Base-by-base conservation (phyloP, 108 stramenopile genomes). In the Fistulifera solaris region DNA sequence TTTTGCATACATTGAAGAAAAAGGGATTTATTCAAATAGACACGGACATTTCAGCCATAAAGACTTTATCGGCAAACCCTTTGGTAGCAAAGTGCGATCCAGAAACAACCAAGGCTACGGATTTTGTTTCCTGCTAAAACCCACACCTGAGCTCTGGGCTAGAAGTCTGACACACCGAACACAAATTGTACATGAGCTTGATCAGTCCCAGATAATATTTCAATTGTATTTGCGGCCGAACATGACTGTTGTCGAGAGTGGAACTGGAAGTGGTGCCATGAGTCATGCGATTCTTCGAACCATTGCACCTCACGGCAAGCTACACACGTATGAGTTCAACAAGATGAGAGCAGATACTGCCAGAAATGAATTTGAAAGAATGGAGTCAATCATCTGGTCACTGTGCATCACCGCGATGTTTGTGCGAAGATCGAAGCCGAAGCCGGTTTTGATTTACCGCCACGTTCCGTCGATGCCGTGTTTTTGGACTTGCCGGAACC, bases 401-500 rank as follows among this genome's bases (percentile, higher is more conserved):
- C 66, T 11, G 80, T 85, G 14, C 66, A 76, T 50, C 74, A 85
- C 45, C 66, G 75, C 44, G 94, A 95, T 75, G 90, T 93, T 26
- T 95, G 90, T 61, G 86, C 87, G 13, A 85, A 83, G 50, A 45
- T 40, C 16, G 1, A 61, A 38, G 49, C 61, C 18, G 59, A 39
- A 38, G 86, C 81, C n/a, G 83, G 83, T 1, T 85, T 87, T 56
- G 81, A 70, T 52, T 58, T 77, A 3, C 75, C 77, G 21, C 58
- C 54, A 51, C 65, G 71, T 7, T 65, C 62, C 4, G 94, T 88
- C 13, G 92, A 98, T 73, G 96, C 94, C 14, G 70, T 95, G 17
- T 87, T 96, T 48, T 61, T 98, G 8, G 96, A 98, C 62, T 54
- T 98, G 38, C 96, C 96, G 4, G 91, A 92, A 63, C 96, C 96